phyloP scores from a whole-genome alignment of 2,329 filamentous ascomycete species.

The Botrytis tulipae region DNA sequence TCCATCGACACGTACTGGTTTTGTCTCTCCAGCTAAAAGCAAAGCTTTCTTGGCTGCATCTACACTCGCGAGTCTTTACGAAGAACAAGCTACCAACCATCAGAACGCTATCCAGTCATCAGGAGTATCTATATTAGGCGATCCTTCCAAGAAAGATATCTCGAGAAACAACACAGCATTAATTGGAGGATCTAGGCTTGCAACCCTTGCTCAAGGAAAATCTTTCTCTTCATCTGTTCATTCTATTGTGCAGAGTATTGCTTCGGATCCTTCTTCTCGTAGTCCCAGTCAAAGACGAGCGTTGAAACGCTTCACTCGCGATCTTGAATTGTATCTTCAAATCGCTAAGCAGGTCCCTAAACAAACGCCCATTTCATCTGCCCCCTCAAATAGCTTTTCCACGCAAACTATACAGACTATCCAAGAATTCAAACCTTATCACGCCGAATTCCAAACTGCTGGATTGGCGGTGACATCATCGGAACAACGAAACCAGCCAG shows the following conservation, averaged over 20 bases:
- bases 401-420: slow-evolving; percentile 53
- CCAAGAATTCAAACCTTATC: slow-evolving; percentile 53
- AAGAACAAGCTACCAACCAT: neutral
- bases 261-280: slow-evolving; percentile 39
- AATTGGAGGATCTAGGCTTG: slow-evolving; percentile 13
- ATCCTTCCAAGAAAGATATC: neutral
- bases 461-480: slow-evolving; percentile 57
- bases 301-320: slow-evolving; percentile 44
- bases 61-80: slow-evolving; percentile 20
- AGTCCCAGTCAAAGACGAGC: slow-evolving; percentile 46
- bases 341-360: slow-evolving; percentile 43
- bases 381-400: slow-evolving; percentile 41
- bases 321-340: slow-evolving; percentile 45
- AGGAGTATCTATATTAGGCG: neutral
- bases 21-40: neutral
- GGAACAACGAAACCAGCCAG: slow-evolving; percentile 40
- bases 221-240: slow-evolving; percentile 23
- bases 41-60: slow-evolving; percentile 20
- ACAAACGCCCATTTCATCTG: slow-evolving; percentile 35
- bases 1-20: neutral
- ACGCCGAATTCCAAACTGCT: slow-evolving; percentile 51
- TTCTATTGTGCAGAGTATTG: slow-evolving; percentile 27
- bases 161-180: slow-evolving; percentile 1
- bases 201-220: slow-evolving; percentile 14
- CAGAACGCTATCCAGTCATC: neutral